Percentiles rank a stretch among this genome's conserved stretches.
These are phyloP conservation scores for Prunus campanulata DNA, from an alignment of 306 rosid genomes.

Conservation along the genomic window DNA sequence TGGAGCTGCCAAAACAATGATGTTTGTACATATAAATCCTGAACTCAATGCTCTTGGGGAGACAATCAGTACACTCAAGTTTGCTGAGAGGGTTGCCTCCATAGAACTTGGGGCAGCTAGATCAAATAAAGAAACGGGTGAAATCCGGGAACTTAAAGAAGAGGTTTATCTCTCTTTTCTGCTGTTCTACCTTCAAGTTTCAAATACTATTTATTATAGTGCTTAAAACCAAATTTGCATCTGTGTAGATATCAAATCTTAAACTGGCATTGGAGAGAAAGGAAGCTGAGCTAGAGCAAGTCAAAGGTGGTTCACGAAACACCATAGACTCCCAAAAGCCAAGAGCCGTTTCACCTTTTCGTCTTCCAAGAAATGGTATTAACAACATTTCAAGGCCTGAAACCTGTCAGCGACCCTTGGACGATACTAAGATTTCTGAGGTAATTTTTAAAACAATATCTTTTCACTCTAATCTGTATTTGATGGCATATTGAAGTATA, in stretches of 20 bases:
- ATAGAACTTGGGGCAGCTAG: conserved; percentile 94
- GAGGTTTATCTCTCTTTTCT: conserved; percentile 59
- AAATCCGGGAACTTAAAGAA: conserved; percentile 79
- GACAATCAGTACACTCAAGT: conserved; percentile 93
- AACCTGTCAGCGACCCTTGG: conserved; percentile 42
- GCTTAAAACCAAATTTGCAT: background rate
- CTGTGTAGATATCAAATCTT: conserved; percentile 63
- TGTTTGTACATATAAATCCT: conserved; percentile 98
- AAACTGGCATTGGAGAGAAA: conserved; percentile 73
- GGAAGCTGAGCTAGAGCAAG: conserved; percentile 74
- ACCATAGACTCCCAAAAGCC: conserved; percentile 52
- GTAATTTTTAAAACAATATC: conserved; percentile 26
- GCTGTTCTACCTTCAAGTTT: conserved; percentile 7
- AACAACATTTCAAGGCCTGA: conserved; percentile 52
- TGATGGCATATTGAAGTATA: background rate
- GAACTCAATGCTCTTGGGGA: conserved; percentile 84
- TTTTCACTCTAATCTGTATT: background rate
- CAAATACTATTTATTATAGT: background rate
- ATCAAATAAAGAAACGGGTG: conserved; percentile 84
- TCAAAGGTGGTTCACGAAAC: conserved; percentile 54
- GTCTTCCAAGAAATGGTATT: conserved; percentile 55
- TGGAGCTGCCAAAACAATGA: conserved; percentile 95
- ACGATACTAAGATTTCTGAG: conserved; percentile 57
- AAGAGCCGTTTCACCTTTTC: conserved; percentile 78
- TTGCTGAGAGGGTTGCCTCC: conserved; percentile 95